These are phyloP conservation scores for Pyricularia pennisetigena DNA, from an alignment of 2,329 filamentous ascomycete species.

Conservation along the genomic window DNA sequence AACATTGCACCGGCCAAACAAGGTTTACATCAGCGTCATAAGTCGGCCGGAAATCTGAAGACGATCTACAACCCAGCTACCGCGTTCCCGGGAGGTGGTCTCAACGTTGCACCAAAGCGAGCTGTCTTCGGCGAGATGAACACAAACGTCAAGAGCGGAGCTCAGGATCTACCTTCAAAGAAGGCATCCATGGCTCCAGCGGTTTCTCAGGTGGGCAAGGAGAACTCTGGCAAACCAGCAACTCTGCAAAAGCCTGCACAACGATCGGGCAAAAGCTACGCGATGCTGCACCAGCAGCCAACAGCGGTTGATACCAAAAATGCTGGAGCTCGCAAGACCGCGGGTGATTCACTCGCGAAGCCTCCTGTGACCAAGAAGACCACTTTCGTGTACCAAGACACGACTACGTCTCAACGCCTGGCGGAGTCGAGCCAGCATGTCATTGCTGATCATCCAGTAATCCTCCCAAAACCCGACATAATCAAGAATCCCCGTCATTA, in stretches of 20 bases:
- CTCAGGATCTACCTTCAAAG: slow-evolving; percentile 16
- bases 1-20: slow-evolving; percentile 52
- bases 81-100: slow-evolving; percentile 30
- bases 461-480: slow-evolving; percentile 5
- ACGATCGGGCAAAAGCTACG: slow-evolving; percentile 13
- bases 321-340: slow-evolving; percentile 1
- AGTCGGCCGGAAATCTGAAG: slow-evolving; percentile 60
- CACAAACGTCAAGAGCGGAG: slow-evolving; percentile 43
- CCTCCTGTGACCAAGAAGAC: slow-evolving; percentile 15
- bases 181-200: slow-evolving; percentile 16
- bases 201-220: slow-evolving; percentile 10
- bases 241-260: slow-evolving; percentile 26
- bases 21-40: slow-evolving; percentile 68
- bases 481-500: slow-evolving; percentile 32
- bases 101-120: slow-evolving; percentile 62
- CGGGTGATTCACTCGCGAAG: slow-evolving; percentile 10
- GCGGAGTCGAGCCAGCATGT: background rate
- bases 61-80: slow-evolving; percentile 22
- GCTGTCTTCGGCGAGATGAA: slow-evolving; percentile 76
- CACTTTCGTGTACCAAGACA: slow-evolving; percentile 14
- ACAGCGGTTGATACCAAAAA: slow-evolving; percentile 2
- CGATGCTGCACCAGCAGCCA: slow-evolving; percentile 9
- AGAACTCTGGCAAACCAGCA: slow-evolving; percentile 24
- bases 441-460: background rate
- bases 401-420: background rate